These are phyloP conservation scores for Hippophae gyantsensis DNA, from an alignment of 306 rosid genomes.

Conservation along the genomic window DNA sequence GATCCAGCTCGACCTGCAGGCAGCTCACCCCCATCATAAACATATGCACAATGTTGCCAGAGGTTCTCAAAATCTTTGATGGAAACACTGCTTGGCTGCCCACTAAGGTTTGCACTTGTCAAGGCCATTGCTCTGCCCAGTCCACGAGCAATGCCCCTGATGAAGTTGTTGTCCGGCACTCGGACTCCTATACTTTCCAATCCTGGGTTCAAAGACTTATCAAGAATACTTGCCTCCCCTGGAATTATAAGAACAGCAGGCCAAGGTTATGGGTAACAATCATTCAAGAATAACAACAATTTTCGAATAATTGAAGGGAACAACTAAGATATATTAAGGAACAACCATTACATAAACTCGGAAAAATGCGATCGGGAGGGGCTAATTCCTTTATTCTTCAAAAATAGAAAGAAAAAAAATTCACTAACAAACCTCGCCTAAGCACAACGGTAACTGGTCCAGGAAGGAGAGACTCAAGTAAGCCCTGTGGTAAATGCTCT, in stretches of 20 bases:
- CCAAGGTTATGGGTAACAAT: not conserved
- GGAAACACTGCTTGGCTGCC: constrained; percentile 80
- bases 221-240: constrained; percentile 82
- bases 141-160: constrained; percentile 58
- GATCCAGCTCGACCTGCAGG: constrained; percentile 90
- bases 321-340: too few relatives aligned
- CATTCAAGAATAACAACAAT: not conserved
- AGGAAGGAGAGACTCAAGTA: constrained; percentile 78
- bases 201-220: constrained; percentile 80
- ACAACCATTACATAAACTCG: too few relatives aligned
- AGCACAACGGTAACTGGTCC: constrained; percentile 49
- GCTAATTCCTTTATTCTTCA: too few relatives aligned
- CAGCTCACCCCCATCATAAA: constrained; percentile 77
- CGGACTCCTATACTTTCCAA: constrained; percentile 79
- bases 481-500: constrained; percentile 59
- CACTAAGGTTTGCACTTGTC: constrained; percentile 92
- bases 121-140: constrained; percentile 76
- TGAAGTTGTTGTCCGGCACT: constrained; percentile 79
- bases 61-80: constrained; percentile 65
- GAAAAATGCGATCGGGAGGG: too few relatives aligned
- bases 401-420: not conserved
- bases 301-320: not conserved
- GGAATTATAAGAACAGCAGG: constrained; percentile 22
- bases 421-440: constrained; percentile 49
- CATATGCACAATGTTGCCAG: constrained; percentile 77